Conservation (phyloP, 257 asterid genomes). For the Solanum tarijense region DNA sequence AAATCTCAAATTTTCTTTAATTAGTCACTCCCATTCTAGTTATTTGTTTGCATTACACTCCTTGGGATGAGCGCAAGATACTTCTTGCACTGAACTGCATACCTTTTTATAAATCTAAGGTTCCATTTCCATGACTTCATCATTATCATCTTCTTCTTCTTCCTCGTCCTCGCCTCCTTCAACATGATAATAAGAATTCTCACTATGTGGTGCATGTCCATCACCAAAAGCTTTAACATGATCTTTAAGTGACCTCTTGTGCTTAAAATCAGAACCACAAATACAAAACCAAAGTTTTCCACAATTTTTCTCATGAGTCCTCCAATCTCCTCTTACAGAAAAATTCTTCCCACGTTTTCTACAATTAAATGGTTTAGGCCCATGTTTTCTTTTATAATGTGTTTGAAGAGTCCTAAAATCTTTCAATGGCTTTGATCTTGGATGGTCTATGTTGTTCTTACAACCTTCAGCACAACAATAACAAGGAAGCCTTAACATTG, state of each 20-base stretch:
- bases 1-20: conserved; percentile 4
- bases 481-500: conserved; percentile 62
- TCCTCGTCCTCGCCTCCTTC: conserved; percentile 20
- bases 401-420: conserved; percentile 88
- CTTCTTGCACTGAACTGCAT: background rate
- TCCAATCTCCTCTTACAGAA: conserved; percentile 92
- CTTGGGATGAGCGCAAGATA: background rate
- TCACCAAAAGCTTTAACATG: conserved; percentile 67
- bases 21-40: background rate
- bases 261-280: conserved; percentile 91
- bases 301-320: conserved; percentile 89
- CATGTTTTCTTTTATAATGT: conserved; percentile 85
- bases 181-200: conserved; percentile 15
- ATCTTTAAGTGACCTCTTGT: conserved; percentile 80
- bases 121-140: background rate
- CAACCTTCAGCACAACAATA: conserved; percentile 92
- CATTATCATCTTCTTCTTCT: background rate
- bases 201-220: conserved; percentile 68
- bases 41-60: background rate
- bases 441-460: conserved; percentile 76
- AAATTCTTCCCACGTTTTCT: conserved; percentile 63
- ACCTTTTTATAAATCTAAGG: background rate
- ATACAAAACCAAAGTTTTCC: conserved; percentile 77
- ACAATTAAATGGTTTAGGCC: conserved; percentile 60
- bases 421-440: conserved; percentile 71